These are phyloP conservation scores for Chaetomidium leptoderma DNA, from an alignment of 495 filamentous ascomycete species.

Conservation along the genomic window DNA sequence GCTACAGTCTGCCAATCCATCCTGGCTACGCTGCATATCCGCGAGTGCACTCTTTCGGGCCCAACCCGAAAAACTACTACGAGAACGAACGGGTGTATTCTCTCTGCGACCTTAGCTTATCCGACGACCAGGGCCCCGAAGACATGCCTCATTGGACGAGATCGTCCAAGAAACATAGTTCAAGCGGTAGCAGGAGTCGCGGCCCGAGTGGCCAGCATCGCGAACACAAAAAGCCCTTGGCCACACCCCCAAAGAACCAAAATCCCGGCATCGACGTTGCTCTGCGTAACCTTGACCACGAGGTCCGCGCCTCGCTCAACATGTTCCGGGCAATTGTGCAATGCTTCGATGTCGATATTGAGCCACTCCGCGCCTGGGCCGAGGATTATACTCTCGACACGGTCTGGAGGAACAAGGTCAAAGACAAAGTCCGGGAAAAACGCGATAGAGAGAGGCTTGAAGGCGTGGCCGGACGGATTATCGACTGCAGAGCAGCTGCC, in stretches of 20 bases:
- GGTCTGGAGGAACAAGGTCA: conserved; percentile 25
- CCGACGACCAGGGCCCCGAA: not conserved
- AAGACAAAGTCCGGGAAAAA: conserved; percentile 8
- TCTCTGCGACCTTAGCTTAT: conserved; percentile 2
- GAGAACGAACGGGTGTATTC: not conserved
- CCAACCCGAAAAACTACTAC: not conserved
- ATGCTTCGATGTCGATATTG: conserved; percentile 17
- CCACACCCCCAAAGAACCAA: not conserved
- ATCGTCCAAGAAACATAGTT: not conserved
- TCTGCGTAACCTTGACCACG: conserved; percentile 17
- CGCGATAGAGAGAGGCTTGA: conserved; percentile 6
- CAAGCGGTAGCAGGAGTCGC: not conserved
- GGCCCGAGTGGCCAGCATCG: not conserved
- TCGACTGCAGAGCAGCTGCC: not conserved
- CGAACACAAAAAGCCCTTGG: not conserved
- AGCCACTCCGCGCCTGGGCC: conserved; percentile 16
- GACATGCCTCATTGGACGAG: not conserved
- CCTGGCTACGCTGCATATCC: not conserved
- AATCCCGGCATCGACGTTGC: conserved; percentile 19
- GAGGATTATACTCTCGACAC: conserved; percentile 22
- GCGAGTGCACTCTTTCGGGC: not conserved
- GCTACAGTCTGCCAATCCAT: not conserved
- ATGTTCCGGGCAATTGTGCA: conserved; percentile 13
- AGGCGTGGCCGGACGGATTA: conserved; percentile 1
- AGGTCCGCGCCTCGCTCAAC: conserved; percentile 10